These are phyloP conservation scores for Penicillium sp. DNA, from an alignment of 2,329 filamentous ascomycete species.

Conservation along the genomic window DNA sequence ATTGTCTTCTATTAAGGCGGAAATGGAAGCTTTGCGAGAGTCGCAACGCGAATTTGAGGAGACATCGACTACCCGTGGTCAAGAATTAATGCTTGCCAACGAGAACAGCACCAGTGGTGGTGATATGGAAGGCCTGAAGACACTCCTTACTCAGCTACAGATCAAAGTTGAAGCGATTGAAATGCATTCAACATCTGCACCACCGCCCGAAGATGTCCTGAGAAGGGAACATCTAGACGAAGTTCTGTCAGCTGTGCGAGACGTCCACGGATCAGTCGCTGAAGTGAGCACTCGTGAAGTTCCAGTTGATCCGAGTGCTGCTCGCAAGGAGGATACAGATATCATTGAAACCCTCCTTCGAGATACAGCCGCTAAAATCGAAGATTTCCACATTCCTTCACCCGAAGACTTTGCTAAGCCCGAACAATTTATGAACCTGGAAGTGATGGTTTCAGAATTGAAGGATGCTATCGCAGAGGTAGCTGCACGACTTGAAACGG, in stretches of 20 bases:
- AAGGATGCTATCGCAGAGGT: conserved; percentile 68
- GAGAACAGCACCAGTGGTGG: conserved; percentile 51
- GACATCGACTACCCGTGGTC: conserved; percentile 47
- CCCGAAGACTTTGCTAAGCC: conserved; percentile 63
- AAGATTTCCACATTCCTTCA: conserved; percentile 66
- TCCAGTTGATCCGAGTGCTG: conserved; percentile 48
- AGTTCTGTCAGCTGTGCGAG: conserved; percentile 41
- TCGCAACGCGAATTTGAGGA: conserved; percentile 47
- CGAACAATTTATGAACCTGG: conserved; percentile 58
- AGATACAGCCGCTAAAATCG: conserved; percentile 83
- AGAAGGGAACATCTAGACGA: conserved; percentile 48
- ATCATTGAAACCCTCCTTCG: conserved; percentile 86
- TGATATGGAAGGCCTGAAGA: conserved; percentile 81
- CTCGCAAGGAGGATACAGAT: conserved; percentile 78
- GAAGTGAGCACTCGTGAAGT: conserved; percentile 44
- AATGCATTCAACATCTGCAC: conserved; percentile 40
- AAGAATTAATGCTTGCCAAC: conserved; percentile 56
- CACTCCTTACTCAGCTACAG: conserved; percentile 74
- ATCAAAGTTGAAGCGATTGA: conserved; percentile 78
- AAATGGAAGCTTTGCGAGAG: conserved; percentile 75
- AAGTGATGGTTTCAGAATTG: conserved; percentile 68
- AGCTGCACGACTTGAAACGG: conserved; percentile 61
- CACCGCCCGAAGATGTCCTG: conserved; percentile 37
- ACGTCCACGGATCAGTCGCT: conserved; percentile 59
- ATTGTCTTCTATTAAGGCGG: conserved; percentile 67